Base-by-base conservation (phyloP, 1,284 basidiomycete species). In the Melanopsichium pennsylvanicum region DNA sequence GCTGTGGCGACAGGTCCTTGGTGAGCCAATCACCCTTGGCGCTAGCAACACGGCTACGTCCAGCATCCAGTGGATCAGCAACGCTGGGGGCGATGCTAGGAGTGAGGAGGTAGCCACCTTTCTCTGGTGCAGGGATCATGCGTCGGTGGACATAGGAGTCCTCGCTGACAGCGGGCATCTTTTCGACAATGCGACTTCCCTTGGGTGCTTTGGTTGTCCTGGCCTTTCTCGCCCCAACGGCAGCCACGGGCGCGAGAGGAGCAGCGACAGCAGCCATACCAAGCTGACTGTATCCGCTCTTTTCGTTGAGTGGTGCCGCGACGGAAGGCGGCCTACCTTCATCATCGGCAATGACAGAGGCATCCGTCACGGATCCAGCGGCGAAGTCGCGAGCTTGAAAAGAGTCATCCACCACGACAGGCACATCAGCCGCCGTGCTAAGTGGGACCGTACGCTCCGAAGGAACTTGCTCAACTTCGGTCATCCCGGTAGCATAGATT, bases 1-100 rank as follows among this genome's bases (percentile, higher is more conserved):
- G 67, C 58, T 77, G 67, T 2, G 73, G 60, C 19, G 66, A 44
- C 13, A 78, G 45, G 29, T 68, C 63, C 29, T 68, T 58, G 26
- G 70, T 35, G 18, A 76, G 71, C 76, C 76, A 78, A 13, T 64
- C 45, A 10, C 62, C 68, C 40, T 55, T 43, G 15, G 43, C 35
- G 35, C 18, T 40, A 15, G 47, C 36, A 5, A 31, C 18, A 21
- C 39, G 41, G 21, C 31, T 54, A 11, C 60, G 51, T 5, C 67
- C 60, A 11, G 48, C 55, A 26, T 64, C 56, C 25, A 70, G 38
- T 3, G 68, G 56, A 22, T 70, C 68, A 22, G 61, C 62, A n/a
- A 61, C 62, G 26, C 68, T 70, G 12, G 68, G 68, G 29, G 68
- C 68, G 19, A 70, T 38, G 31, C 68, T 70, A 2, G 68, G 68